Evolutionary conservation across 306 rosid species (phyloP).

Genomic region (Macrotyloma uniflorum): DNA sequence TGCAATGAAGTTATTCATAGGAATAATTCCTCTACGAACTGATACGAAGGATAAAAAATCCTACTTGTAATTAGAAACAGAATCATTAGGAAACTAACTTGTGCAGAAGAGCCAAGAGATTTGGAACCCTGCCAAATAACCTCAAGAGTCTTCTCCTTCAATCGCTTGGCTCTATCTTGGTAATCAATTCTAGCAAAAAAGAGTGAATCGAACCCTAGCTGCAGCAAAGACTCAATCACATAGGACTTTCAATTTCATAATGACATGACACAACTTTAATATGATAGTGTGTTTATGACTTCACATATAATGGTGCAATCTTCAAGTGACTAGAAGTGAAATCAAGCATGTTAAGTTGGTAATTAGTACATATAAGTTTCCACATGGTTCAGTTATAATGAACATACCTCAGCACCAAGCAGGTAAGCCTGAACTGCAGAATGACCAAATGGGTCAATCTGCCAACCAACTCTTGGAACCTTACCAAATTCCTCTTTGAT

Average conservation of each 20-base stretch:
- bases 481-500: slow-evolving; percentile 65
- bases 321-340: neutral
- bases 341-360: slow-evolving; percentile 9
- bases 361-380: neutral
- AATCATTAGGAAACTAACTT: slow-evolving; percentile 53
- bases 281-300: neutral
- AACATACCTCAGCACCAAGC: slow-evolving; percentile 77
- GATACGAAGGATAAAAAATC: neutral
- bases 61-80: slow-evolving; percentile 8
- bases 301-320: neutral
- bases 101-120: slow-evolving; percentile 80
- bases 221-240: slow-evolving; percentile 46
- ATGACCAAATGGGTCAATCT: slow-evolving; percentile 87
- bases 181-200: slow-evolving; percentile 88
- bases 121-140: slow-evolving; percentile 76
- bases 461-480: slow-evolving; percentile 89
- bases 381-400: slow-evolving; percentile 5
- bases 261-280: slow-evolving; percentile 6
- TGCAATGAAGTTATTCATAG: slow-evolving; percentile 41
- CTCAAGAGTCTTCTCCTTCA: slow-evolving; percentile 74
- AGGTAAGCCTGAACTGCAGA: slow-evolving; percentile 90
- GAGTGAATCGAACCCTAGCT: slow-evolving; percentile 85
- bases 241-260: slow-evolving; percentile 21
- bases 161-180: slow-evolving; percentile 82
- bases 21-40: slow-evolving; percentile 21